Evolutionary conservation across 441 rosid species (phyloP), one percentile per base, ranked within the genome.

Genomic region (Eugenia klotzschiana): DNA sequence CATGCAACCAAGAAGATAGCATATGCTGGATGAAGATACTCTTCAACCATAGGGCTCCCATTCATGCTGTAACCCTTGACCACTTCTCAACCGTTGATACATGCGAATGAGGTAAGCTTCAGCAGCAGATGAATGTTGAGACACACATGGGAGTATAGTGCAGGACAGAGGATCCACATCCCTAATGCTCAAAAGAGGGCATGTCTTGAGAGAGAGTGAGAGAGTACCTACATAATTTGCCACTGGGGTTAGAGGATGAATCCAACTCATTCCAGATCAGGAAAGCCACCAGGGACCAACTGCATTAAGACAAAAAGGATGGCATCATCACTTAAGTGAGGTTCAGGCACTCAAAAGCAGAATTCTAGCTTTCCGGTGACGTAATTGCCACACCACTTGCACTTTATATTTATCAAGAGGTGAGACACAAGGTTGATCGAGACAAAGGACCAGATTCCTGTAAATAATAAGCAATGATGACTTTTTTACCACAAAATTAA

Each of bases 251-350:
- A 18, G 74, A 60, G 73, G 23, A 60, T 60, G 41, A 60, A 60
- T 8, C 73, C 73, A 60, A 58, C 84, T 93, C 91, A 93, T 89
- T 95, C 94, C 46, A 89, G 91, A 84, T 94, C 98, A 26, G 98
- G 99, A 51, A 92, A 89, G 49, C 96, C 98, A 82, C 98, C 98
- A 4, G 99, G 98, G 84, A 96, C 99, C 87, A 96, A 87, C 98
- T 95, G 92, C 90, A 92, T 73, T 46, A 69, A 60, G 73, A 60
- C 73, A 60, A 60, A 60, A 29, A 29, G 73, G 23, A 60, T 29
- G 43, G 73, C 73, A 16, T 60, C 1, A 4, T 60, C 73, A 60
- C 41, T 60, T 29, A 8, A 60, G 73, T 60, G 41, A 15, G 23
- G 43, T 60, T 60, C 23, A 60, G 40, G 73, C 23, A 16, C 43